Evolutionary conservation across 139 green algal genomes (phyloP), one percentile per base, ranked within the genome.

Genomic region (Desmodesmus armatus): DNA sequence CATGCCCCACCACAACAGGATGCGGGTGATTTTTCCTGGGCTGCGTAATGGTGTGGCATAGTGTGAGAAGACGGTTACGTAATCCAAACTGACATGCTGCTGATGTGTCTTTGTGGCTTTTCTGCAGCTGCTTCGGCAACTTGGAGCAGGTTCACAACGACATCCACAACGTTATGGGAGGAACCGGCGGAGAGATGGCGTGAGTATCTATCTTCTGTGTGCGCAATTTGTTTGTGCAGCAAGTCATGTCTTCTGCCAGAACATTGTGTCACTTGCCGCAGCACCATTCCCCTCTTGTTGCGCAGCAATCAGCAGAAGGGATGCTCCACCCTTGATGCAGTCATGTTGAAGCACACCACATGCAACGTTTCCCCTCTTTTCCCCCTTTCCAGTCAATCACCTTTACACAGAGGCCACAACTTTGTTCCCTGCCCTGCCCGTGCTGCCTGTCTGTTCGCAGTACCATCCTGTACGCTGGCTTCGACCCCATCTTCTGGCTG

Each of bases 401-500:
- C 17, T 13, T 1, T 9, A 13, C 44, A 35, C 66, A 74, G 66
- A 33, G n/a, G n/a, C n/a, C n/a, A n/a, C n/a, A n/a, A n/a, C n/a
- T n/a, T n/a, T n/a, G n/a, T n/a, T n/a, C n/a, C n/a, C n/a, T n/a
- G n/a, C n/a, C n/a, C n/a, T n/a, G n/a, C n/a, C n/a, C n/a, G n/a
- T n/a, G n/a, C n/a, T n/a, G n/a, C n/a, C n/a, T n/a, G n/a, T n/a
- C n/a, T n/a, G n/a, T n/a, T n/a, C n/a, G n/a, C n/a, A n/a, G n/a
- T n/a, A 66, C 72, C 9, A 2, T 80, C 0, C 27, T 43, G 17
- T 80, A 66, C 65, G 72, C 31, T 35, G 72, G 44, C 44, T 80
- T 66, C 31, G 72, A 80, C 72, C 72, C 72, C 3, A 43, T 80
- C 3, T 80, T 80, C 72, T 80, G 72, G 72, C n/a, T 80, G 29